phyloP scores from a whole-genome alignment of 768 basidiomycete species.

The Kwoniella mangroviensis region DNA sequence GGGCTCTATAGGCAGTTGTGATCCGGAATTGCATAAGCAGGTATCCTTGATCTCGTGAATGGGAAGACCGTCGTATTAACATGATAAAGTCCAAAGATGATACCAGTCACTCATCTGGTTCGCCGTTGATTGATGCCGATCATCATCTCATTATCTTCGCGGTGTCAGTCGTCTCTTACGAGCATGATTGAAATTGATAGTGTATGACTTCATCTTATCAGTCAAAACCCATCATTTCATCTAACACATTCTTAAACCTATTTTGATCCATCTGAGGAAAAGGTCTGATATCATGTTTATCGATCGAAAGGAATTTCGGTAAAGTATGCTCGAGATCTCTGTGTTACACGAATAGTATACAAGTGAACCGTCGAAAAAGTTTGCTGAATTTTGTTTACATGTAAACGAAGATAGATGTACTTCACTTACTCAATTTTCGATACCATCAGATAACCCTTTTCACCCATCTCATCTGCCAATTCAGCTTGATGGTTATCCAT shows the following conservation, averaged over 20 bases:
- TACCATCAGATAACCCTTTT: constrained; percentile 36
- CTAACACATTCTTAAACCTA: constrained; percentile 31
- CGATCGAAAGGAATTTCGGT: constrained; percentile 11
- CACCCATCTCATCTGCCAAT: constrained; percentile 69
- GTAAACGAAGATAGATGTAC: not conserved
- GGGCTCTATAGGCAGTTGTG: not conserved
- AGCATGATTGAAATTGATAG: no score
- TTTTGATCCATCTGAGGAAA: constrained; percentile 26
- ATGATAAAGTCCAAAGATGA: no score
- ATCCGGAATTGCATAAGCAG: not conserved
- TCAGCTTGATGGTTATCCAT: constrained; percentile 94
- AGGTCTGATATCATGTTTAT: constrained; percentile 9
- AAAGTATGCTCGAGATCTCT: constrained; percentile 16
- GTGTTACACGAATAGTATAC: not conserved
- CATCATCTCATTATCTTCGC: no score
- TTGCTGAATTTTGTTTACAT: no score
- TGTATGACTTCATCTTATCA: not conserved
- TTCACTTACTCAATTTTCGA: constrained; percentile 41
- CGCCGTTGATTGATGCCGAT: no score
- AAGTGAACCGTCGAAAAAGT: not conserved
- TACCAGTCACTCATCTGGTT: no score
- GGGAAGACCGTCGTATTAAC: no score
- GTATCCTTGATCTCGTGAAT: no score
- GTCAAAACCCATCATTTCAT: constrained; percentile 36
- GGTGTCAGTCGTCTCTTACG: no score